Evolutionary conservation across 1,284 basidiomycete genomes (phyloP), one percentile per base, ranked within the genome.

Genomic region (Apiotrichum mycotoxinovorans): DNA sequence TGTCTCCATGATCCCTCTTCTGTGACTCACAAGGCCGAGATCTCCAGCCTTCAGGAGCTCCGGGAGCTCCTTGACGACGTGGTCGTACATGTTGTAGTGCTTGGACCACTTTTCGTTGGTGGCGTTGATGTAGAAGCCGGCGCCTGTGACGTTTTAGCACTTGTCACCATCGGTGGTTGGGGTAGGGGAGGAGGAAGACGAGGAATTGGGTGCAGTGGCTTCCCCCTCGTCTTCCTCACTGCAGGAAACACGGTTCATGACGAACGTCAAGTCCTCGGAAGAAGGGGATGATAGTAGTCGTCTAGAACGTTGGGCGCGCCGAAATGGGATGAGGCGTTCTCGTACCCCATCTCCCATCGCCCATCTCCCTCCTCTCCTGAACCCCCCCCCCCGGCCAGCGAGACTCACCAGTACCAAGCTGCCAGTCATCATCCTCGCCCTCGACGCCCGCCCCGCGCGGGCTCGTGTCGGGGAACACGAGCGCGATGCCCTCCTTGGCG

Each of bases 391-490:
- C n/a, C n/a, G n/a, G n/a, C n/a, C n/a, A n/a, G n/a, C n/a, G n/a
- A n/a, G n/a, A 65, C 72, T 54, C 53, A 72, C 84, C 86, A 25
- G 87, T 88, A n/a, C 91, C 91, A 73, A 94, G 90, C 71, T 97
- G 89, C 91, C 90, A 96, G 72, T 87, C 85, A 60, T 84, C 83
- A 47, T 90, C 85, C 78, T 98, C 93, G 48, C 88, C 91, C 54
- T 87, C 84, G 57, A 93, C 82, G n/a, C 86, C 87, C 2, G 95
- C 94, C 1, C 92, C 93, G 33, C 95, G 84, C 2, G 96, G 96
- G 40, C 88, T 91, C 0, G 96, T 98, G 73, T 99, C 96, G 0
- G 96, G 92, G 75, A 97, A 96, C 41, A 98, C 85, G 48, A 98
- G 79, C 0, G 95, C 94, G 57, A 99, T 87, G 4, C 87, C 87